Base-by-base conservation (phyloP, 495 filamentous ascomycete species). In the Xylaria nigripes region DNA sequence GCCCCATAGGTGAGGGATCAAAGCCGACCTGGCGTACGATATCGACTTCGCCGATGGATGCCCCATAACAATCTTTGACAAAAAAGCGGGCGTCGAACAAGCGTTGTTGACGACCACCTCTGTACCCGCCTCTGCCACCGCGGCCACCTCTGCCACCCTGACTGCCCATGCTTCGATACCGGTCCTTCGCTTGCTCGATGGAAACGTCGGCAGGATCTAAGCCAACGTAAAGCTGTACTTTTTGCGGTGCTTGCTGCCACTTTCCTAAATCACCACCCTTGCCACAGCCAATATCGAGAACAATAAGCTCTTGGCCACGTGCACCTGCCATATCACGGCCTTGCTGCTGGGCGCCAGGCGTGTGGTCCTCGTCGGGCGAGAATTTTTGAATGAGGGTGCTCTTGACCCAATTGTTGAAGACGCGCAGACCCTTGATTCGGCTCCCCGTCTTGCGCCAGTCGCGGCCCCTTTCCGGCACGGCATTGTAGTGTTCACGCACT, bases 341-440 rank as follows among this genome's bases (percentile, higher is more conserved):
- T 29, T 76, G 77, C 56, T 87, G 81, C 51, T 71, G 73, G 9
- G 77, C 70, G 7, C 72, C 75, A 12, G 76, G 76, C 0, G 80
- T 68, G 25, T 76, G 64, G 41, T 86, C 81, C 67, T 95, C 90
- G 47, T 84, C 83, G 0, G 89, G 90, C 2, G 89, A 89, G 70
- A 96, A 97, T 65, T 96, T 97, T 65, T 96, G 90, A 58, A 98
- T 96, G 53, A 96, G 78, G 13, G 86, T 89, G 68, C 88, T 94
- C 76, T 98, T 98, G 68, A 97, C 80, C 93, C 93, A 98, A 66
- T 98, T 98, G 71, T 98, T 98, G 75, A 94, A 95, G 60, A 84
- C 87, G 18, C 93, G 83, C 48, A 98, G 73, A 0, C 93, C 93
- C 70, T 93, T 96, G 75, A 98, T 98, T 52, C 85, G 83, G 64